These are phyloP conservation scores for Cystobasidiaceae sp. DNA, from an alignment of 1,284 basidiomycete species.

Conservation along the genomic window DNA sequence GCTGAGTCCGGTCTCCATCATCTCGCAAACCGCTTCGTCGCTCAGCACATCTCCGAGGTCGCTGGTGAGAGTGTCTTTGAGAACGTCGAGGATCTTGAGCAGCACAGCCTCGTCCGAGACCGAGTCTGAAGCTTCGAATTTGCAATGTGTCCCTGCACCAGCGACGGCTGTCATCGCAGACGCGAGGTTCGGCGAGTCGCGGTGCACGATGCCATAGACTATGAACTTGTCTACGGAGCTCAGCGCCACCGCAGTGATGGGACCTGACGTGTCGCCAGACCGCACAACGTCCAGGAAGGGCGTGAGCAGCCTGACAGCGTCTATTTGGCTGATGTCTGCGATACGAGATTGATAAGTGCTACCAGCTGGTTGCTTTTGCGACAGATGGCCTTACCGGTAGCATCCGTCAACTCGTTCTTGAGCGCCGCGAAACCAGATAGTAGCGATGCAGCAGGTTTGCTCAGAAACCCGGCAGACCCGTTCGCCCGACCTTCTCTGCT, in stretches of 20 bases:
- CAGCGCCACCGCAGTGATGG: slow-evolving; percentile 49
- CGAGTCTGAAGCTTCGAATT: slow-evolving; percentile 94
- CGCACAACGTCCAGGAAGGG: slow-evolving; percentile 92
- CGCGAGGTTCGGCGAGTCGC: slow-evolving; percentile 39
- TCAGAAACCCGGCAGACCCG: background rate
- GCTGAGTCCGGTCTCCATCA: slow-evolving; percentile 94
- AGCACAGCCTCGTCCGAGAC: slow-evolving; percentile 94
- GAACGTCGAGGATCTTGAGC: slow-evolving; percentile 83
- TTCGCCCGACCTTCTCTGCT: background rate
- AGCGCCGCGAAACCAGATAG: slow-evolving; percentile 87
- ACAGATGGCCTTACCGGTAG: too few species aligned
- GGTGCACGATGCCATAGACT: slow-evolving; percentile 46
- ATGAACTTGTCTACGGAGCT: slow-evolving; percentile 49
- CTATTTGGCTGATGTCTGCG: slow-evolving; percentile 36
- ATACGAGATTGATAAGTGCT: too few species aligned
- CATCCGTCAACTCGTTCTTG: slow-evolving; percentile 65
- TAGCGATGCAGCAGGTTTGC: slow-evolving; percentile 48
- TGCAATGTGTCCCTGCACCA: slow-evolving; percentile 85
- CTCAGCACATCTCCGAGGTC: slow-evolving; percentile 63
- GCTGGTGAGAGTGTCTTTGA: slow-evolving; percentile 74
- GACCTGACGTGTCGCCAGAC: slow-evolving; percentile 54
- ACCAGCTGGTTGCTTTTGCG: too few species aligned
- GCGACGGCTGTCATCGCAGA: slow-evolving; percentile 76
- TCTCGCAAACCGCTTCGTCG: slow-evolving; percentile 94
- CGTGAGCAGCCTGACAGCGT: slow-evolving; percentile 56